These are phyloP conservation scores for Bathelium albidoporum DNA, from an alignment of 495 filamentous ascomycete species.

Conservation along the genomic window DNA sequence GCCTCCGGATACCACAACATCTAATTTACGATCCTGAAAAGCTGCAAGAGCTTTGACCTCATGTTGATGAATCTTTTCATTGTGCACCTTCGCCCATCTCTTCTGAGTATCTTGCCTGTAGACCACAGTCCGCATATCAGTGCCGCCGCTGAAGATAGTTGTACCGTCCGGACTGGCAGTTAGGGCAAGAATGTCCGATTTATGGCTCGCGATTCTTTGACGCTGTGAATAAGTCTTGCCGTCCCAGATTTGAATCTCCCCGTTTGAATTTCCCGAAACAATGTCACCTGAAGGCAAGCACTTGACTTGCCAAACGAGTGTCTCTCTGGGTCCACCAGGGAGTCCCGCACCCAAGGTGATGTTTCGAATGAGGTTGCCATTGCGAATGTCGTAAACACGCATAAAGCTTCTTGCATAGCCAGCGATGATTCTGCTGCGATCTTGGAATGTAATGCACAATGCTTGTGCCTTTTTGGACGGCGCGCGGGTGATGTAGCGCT, in stretches of 20 bases:
- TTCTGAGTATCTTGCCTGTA: conserved; percentile 53
- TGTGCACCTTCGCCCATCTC: conserved; percentile 76
- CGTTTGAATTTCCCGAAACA: conserved; percentile 88
- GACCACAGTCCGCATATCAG: conserved; percentile 75
- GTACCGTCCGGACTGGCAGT: conserved; percentile 69
- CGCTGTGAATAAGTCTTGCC: conserved; percentile 77
- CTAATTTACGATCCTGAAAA: conserved; percentile 65
- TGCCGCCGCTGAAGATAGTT: conserved; percentile 80
- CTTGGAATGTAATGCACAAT: conserved; percentile 81
- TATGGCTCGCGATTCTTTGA: conserved; percentile 74
- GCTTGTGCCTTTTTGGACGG: conserved; percentile 74
- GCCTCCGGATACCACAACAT: conserved; percentile 84
- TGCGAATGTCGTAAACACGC: conserved; percentile 77
- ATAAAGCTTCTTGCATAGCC: conserved; percentile 91
- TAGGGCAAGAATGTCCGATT: conserved; percentile 82
- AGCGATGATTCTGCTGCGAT: conserved; percentile 68
- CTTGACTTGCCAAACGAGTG: conserved; percentile 87
- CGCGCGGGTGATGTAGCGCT: conserved; percentile 56
- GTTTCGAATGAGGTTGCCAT: conserved; percentile 57
- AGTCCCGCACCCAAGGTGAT: conserved; percentile 78
- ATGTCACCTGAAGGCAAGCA: conserved; percentile 78
- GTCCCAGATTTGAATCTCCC: conserved; percentile 87
- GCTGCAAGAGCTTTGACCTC: conserved; percentile 93
- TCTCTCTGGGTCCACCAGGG: conserved; percentile 64
- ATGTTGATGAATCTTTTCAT: conserved; percentile 73